Percentiles rank a stretch among this genome's conserved stretches.
phyloP scores from a whole-genome alignment of 2,329 filamentous ascomycete species.

The Fusarium sp. region DNA sequence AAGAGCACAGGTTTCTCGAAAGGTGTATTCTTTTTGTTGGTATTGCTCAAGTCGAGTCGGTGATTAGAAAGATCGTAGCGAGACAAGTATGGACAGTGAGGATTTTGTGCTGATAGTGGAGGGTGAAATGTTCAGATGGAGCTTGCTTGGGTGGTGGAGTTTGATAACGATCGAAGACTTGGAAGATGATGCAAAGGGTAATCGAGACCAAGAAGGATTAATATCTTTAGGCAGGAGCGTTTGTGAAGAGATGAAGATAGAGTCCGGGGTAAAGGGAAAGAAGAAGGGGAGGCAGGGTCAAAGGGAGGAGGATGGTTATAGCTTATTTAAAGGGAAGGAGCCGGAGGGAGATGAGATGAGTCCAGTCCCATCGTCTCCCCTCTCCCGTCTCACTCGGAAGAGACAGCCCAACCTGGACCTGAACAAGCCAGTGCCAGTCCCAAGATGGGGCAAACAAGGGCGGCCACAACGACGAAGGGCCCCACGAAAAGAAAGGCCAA shows the following conservation, averaged over 20 bases:
- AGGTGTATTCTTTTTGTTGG: background rate
- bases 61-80: background rate
- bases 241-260: conserved; percentile 5
- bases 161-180: conserved; percentile 23
- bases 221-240: conserved; percentile 10
- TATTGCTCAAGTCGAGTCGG: conserved; percentile 12
- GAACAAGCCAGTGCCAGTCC: conserved; percentile 1
- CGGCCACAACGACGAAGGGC: conserved; percentile 21
- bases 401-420: conserved; percentile 17
- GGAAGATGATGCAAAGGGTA: background rate
- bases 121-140: background rate
- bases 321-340: conserved; percentile 36
- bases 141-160: background rate
- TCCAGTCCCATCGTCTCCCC: background rate
- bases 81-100: background rate
- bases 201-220: background rate
- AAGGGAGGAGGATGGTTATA: conserved; percentile 27
- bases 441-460: conserved; percentile 36
- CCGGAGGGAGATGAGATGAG: conserved; percentile 28
- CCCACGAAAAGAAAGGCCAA: conserved; percentile 15
- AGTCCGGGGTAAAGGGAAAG: conserved; percentile 25
- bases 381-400: conserved; percentile 28
- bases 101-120: background rate
- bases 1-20: background rate
- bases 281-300: conserved; percentile 17